phyloP scores from a whole-genome alignment of 2,329 filamentous ascomycete genomes.

The Sodiomyces alkalinus region DNA sequence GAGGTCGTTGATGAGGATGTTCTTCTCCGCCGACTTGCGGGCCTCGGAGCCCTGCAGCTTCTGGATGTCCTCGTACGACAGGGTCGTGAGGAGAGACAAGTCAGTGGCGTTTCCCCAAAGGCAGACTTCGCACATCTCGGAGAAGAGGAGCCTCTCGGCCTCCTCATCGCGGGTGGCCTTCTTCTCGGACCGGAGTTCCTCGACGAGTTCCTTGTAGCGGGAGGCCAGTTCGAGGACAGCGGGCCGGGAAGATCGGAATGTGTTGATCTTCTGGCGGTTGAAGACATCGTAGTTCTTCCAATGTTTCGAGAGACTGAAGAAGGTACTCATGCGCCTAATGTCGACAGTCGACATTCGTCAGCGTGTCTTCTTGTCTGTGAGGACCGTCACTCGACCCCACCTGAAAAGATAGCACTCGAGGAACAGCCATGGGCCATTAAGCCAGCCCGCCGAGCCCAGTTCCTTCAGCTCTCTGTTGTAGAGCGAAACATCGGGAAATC shows the following conservation, averaged over 20 bases:
- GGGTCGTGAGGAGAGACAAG: constrained; percentile 73
- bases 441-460: constrained; percentile 64
- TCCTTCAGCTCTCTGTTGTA: constrained; percentile 80
- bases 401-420: constrained; percentile 3
- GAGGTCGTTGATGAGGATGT: constrained; percentile 83
- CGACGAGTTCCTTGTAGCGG: constrained; percentile 61
- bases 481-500: constrained; percentile 53
- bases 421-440: constrained; percentile 58
- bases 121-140: constrained; percentile 91
- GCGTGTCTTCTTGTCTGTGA: neutral
- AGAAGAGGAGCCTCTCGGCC: constrained; percentile 66
- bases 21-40: constrained; percentile 74
- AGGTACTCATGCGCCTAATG: constrained; percentile 55
- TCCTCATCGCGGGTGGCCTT: constrained; percentile 41
- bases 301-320: constrained; percentile 60
- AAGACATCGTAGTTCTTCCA: constrained; percentile 92
- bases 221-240: constrained; percentile 70
- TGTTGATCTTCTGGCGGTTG: constrained; percentile 74
- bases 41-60: constrained; percentile 84
- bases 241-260: constrained; percentile 80
- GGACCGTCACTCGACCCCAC: constrained; percentile 1
- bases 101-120: constrained; percentile 97
- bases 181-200: constrained; percentile 43
- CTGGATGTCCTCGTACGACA: constrained; percentile 92
- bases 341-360: neutral